Conservation (phyloP, 441 rosid genomes). For the Dalechampia spathulata region DNA sequence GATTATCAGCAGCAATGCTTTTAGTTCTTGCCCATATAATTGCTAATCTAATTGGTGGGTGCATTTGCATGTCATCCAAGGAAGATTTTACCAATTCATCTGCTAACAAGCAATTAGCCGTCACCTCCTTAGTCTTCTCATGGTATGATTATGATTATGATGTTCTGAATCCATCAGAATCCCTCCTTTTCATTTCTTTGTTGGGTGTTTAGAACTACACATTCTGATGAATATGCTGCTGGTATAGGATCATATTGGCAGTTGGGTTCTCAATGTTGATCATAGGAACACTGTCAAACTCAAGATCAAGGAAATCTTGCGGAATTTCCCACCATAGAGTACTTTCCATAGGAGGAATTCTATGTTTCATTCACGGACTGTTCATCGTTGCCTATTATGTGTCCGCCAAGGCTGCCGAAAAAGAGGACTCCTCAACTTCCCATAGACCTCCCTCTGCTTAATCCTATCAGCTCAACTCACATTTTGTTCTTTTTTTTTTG, state of each 20-base stretch:
- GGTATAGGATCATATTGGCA: constrained; percentile 56
- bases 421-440: constrained; percentile 15
- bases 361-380: constrained; percentile 72
- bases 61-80: constrained; percentile 58
- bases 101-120: constrained; percentile 69
- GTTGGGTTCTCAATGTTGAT: constrained; percentile 58
- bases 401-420: constrained; percentile 53
- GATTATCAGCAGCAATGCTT: constrained; percentile 62
- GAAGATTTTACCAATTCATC: constrained; percentile 36
- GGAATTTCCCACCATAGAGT: constrained; percentile 53
- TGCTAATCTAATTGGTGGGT: constrained; percentile 70
- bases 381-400: constrained; percentile 56
- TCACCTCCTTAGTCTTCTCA: constrained; percentile 68
- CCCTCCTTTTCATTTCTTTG: too few species aligned
- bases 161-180: too few species aligned
- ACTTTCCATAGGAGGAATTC: constrained; percentile 56
- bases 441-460: constrained; percentile 15
- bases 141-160: too few species aligned
- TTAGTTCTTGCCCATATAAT: constrained; percentile 53
- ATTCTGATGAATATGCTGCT: not conserved
- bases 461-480: too few species aligned
- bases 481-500: too few species aligned
- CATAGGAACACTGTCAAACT: constrained; percentile 49
- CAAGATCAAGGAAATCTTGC: constrained; percentile 51
- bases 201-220: not conserved